Base-by-base conservation (phyloP, 345 rosid genomes). In the Salix koriyanagi region DNA sequence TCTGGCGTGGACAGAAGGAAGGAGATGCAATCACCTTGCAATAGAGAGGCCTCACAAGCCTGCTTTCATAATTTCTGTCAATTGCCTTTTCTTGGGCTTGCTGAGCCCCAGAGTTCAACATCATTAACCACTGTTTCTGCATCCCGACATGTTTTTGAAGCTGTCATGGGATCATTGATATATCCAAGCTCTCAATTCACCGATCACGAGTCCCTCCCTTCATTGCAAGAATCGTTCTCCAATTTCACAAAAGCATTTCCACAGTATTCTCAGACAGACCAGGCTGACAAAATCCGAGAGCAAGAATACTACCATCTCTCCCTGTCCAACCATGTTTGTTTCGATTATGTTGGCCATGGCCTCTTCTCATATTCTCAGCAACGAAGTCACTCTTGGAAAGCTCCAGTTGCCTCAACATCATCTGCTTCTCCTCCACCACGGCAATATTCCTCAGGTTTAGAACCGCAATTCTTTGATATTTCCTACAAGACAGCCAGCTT, bases 181-280 rank as follows among this genome's bases (percentile, higher is more conserved):
- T 70, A 75, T 62, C 86, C 81, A 75, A 76, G 85, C 73, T 46
- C 71, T 44, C 76, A 80, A 6, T 96, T 92, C 89, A 96, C 94
- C 5, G 87, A 91, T 83, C 99, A 87, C 60, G 97, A 96, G 71
- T 96, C 98, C 72, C 89, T 96, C 26, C 97, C 96, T 74, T 79
- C 90, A 4, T 81, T 91, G 21, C 82, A 79, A 0, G 89, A 90
- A 74, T 86, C 97, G 3, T 83, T 85, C 79, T 80, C 86, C 69
- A 78, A 77, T 50, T 89, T 93, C 80, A 77, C 68, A 52, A 74
- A 75, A 71, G 75, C 83, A 30, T 93, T 85, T 65, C 96, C 96
- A 4, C 87, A 69, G 41, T 96, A 85, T 77, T 67, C 79, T 21
- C 83, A 80, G 39, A 91, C 94, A 1, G 84, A 74, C 23, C 83